A percentile compares a stretch with the other conserved stretches of the same genome.
Conservation (phyloP, 2,329 filamentous ascomycete genomes). For the Davidsoniella virescens region DNA sequence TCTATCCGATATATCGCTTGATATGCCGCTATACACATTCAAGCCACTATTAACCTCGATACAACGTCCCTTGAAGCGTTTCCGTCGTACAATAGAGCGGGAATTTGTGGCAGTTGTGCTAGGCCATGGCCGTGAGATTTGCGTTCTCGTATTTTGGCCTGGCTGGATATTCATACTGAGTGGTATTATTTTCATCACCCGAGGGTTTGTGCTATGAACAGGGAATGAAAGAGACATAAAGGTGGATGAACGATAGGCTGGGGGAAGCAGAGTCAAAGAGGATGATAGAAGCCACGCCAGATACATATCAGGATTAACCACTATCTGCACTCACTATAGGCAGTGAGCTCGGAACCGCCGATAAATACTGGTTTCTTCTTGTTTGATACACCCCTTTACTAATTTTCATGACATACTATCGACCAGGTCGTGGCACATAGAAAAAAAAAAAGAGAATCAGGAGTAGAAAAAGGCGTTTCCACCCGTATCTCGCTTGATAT, state of each 20-base stretch:
- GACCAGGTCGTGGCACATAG: no score
- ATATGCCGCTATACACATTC: not conserved
- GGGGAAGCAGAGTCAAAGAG: no score
- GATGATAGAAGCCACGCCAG: no score
- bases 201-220: constrained; percentile 4
- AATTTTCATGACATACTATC: not conserved
- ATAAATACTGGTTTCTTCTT: not conserved
- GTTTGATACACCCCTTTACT: not conserved
- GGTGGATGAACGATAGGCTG: no score
- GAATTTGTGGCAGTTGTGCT: constrained; percentile 36
- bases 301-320: no score
- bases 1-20: not conserved
- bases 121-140: constrained; percentile 31
- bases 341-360: constrained; percentile 5
- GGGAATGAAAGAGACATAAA: no score
- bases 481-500: constrained; percentile 65
- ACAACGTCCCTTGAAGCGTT: not conserved
- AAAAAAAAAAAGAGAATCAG: constrained; percentile 15
- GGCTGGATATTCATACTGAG: constrained; percentile 34
- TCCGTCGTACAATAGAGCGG: constrained; percentile 20
- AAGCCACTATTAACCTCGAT: not conserved
- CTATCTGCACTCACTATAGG: not conserved
- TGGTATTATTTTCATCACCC: constrained; percentile 2
- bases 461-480: constrained; percentile 91
- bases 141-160: constrained; percentile 39